phyloP scores from a whole-genome alignment of 768 basidiomycete genomes.

The Podaxis pistillaris region DNA sequence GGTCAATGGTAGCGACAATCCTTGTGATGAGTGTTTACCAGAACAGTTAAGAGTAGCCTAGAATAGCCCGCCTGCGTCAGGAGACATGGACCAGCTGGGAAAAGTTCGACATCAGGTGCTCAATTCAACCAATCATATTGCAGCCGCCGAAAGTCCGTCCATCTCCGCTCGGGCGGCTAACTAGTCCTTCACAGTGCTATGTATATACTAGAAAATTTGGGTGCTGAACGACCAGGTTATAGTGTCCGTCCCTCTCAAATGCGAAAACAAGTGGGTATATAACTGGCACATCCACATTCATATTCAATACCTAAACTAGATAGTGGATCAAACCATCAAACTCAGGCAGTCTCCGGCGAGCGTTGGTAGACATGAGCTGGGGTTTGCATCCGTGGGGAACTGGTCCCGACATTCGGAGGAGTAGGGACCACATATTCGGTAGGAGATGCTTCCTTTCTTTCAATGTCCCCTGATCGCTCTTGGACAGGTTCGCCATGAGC shows the following conservation, averaged over 20 bases:
- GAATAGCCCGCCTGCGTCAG: too few species aligned
- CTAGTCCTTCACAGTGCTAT: background rate
- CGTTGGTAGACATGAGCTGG: constrained; percentile 1
- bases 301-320: background rate
- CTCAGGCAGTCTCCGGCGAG: background rate
- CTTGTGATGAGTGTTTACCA: too few species aligned
- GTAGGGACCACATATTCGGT: background rate
- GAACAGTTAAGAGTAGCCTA: too few species aligned
- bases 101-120: too few species aligned
- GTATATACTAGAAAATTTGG: background rate
- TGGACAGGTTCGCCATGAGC: constrained; percentile 9
- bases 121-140: background rate
- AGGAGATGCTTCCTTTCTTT: background rate
- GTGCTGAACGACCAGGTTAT: background rate
- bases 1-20: too few species aligned
- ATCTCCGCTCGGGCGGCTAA: background rate
- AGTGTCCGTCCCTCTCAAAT: background rate
- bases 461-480: background rate
- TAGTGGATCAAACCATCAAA: background rate
- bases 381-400: constrained; percentile 3
- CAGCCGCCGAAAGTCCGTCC: background rate
- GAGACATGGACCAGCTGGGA: too few species aligned
- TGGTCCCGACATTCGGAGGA: background rate
- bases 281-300: background rate
- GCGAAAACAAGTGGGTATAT: background rate